Evolutionary conservation across 163 green algal species (phyloP).

Genomic region (Chlorella variabilis): DNA sequence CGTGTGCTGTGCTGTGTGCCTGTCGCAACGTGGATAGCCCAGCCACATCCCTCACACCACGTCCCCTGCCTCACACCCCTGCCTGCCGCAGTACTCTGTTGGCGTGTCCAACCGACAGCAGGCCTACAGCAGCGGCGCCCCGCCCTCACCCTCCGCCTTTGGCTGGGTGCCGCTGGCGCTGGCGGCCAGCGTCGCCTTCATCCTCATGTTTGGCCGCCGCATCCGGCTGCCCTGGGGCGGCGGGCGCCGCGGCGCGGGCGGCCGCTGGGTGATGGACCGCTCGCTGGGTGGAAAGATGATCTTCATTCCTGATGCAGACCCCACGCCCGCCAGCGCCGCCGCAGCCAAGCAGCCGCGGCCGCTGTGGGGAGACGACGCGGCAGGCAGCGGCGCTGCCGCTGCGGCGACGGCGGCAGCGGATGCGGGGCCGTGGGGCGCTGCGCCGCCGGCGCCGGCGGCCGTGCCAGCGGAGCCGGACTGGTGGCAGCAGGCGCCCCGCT

Average conservation of each 20-base stretch:
- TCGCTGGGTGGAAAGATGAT: constrained; percentile 66
- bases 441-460: neutral
- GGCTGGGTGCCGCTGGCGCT: constrained; percentile 15
- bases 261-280: constrained; percentile 63
- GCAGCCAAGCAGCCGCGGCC: neutral
- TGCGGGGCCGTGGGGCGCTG: neutral
- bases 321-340: neutral
- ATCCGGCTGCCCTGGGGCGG: neutral
- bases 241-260: constrained; percentile 9
- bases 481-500: constrained; percentile 35
- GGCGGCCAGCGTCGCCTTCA: neutral
- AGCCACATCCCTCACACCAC: neutral
- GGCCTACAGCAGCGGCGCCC: neutral
- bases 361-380: constrained; percentile 11
- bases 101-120: constrained; percentile 13
- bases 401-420: neutral
- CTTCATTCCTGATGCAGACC: constrained; percentile 15
- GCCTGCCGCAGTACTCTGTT: constrained; percentile 29
- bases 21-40: neutral
- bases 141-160: neutral
- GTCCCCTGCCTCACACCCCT: neutral
- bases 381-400: neutral
- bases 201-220: constrained; percentile 2
- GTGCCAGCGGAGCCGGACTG: constrained; percentile 3
- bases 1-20: too few species aligned